These are phyloP conservation scores for Hippophae rhamnoides DNA, from an alignment of 306 rosid genomes.

Conservation along the genomic window DNA sequence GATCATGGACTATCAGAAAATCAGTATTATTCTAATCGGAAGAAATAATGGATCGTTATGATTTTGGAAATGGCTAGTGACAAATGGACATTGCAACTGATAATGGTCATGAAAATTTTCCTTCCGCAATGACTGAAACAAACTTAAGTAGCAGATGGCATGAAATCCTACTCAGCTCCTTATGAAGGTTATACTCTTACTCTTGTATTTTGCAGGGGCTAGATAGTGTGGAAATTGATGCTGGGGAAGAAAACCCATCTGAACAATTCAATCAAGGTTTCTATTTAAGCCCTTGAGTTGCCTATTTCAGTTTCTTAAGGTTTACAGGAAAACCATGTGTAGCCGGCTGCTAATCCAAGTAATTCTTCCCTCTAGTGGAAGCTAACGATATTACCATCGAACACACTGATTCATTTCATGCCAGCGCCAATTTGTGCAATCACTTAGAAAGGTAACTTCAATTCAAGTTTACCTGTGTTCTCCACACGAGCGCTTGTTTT, in stretches of 20 bases:
- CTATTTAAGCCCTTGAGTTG: slow-evolving; percentile 9
- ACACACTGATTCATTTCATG: slow-evolving; percentile 39
- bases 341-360: slow-evolving; percentile 17
- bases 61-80: too few species aligned
- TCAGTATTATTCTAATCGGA: too few species aligned
- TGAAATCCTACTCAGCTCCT: too few species aligned
- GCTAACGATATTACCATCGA: slow-evolving; percentile 57
- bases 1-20: not conserved
- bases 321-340: not conserved
- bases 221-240: slow-evolving; percentile 45
- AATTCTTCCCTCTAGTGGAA: slow-evolving; percentile 36
- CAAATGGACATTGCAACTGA: too few species aligned
- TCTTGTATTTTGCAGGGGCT: slow-evolving; percentile 49
- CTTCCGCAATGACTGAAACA: too few species aligned
- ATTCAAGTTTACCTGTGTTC: slow-evolving; percentile 10
- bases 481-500: slow-evolving; percentile 1
- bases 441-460: slow-evolving; percentile 53
- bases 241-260: slow-evolving; percentile 32
- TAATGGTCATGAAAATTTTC: too few species aligned
- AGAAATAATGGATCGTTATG: too few species aligned
- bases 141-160: too few species aligned
- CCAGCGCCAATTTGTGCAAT: slow-evolving; percentile 28
- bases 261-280: slow-evolving; percentile 57
- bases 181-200: not conserved
- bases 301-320: too few species aligned